Conservation (phyloP, 2,329 filamentous ascomycete genomes). For the Tolypocladium nubicola region DNA sequence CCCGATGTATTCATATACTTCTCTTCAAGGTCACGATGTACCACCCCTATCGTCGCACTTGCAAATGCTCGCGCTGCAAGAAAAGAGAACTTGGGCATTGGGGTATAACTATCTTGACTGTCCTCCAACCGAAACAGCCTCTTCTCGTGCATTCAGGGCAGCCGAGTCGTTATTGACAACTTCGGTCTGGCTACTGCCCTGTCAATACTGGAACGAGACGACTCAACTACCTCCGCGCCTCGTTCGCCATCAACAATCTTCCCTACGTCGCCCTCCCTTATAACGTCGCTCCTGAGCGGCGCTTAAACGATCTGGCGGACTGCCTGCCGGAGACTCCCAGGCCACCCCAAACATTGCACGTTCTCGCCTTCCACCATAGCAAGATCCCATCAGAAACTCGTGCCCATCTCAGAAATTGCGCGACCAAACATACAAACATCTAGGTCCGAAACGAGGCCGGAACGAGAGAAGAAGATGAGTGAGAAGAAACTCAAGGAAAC, state of each 20-base stretch:
- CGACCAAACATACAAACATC: conserved; percentile 2
- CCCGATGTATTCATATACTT: neutral
- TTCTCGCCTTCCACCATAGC: neutral
- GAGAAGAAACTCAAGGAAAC: neutral
- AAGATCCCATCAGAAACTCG: neutral
- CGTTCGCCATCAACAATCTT: neutral
- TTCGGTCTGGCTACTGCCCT: neutral
- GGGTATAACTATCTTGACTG: conserved; percentile 2
- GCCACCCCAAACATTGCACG: neutral
- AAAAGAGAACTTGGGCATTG: neutral
- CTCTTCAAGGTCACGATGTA: neutral
- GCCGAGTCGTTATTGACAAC: neutral
- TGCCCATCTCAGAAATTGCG: neutral
- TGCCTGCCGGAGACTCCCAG: neutral
- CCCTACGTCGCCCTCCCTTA: neutral
- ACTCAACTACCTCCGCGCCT: neutral
- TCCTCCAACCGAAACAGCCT: neutral
- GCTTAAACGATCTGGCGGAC: neutral
- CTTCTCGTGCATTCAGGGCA: neutral
- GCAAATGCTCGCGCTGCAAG: neutral
- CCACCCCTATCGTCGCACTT: neutral
- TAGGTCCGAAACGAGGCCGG: neutral
- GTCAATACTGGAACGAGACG: neutral
- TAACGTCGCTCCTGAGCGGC: neutral
- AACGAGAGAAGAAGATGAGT: neutral